Base-by-base conservation (phyloP, 768 basidiomycete species). In the Austroboletus eburneus region DNA sequence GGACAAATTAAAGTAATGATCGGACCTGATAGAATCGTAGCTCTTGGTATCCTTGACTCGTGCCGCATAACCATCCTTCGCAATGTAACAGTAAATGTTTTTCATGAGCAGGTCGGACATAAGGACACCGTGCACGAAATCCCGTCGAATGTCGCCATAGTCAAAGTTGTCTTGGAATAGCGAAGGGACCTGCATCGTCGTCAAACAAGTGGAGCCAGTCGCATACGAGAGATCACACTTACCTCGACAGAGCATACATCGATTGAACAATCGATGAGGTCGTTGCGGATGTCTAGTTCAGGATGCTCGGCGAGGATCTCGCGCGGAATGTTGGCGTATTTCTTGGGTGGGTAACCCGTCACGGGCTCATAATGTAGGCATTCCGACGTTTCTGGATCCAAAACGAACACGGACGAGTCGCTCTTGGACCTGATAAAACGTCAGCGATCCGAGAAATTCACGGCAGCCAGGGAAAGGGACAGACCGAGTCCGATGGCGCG, bases 81-180 rank as follows among this genome's bases (percentile, higher is more conserved):
- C 87, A 41, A 95, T 76, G 58, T 93, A 90, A 55, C 92, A 91
- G 59, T 91, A 81, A 42, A 98, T 94, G 51, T 83, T 93, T 69
- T 96, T 96, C 77, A 91, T 91, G 35, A 97, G 76, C 29, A 98
- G 66, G 66, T 99, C 96, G 13, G 91, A 94, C 0, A 91, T 95
- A 54, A 99, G 75, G 39, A 99, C 79, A 16, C 95, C 95, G 60
- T 90, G 89, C 14, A 97, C 87, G 58, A 99, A 96, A 68, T 98
- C 92, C 54, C 81, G 75, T 47, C 93, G 82, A 50, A 98, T 78
- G 68, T 94, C 91, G 13, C 83, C 81, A 60, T 94, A 97, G 69
- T 98, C 96, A 60, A 99, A 99, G 69, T 98, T 98, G 69, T 98
- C 96, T 64, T 94, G 92, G 71, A 98, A 99, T 5, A 97, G 65